Base-by-base conservation (phyloP, 345 rosid genomes). In the Mercurialis annua region DNA sequence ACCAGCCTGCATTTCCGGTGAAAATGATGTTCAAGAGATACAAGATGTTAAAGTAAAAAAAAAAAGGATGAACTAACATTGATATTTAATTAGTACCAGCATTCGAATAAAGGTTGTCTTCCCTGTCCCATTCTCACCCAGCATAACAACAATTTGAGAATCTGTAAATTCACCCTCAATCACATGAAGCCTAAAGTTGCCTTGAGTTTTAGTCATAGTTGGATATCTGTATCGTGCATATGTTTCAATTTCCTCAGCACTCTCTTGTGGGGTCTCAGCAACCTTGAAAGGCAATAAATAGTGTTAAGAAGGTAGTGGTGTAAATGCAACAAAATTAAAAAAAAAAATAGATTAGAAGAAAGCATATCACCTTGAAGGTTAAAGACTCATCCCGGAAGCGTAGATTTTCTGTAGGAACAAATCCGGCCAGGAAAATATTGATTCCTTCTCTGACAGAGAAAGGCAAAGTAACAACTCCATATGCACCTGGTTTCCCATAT, bases 91-190 rank as follows among this genome's bases (percentile, higher is more conserved):
- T 15, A 16, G 40, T 85, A 95, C 99, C 99, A 92, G 96, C 99
- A 92, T 92, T 46, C 99, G 88, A 31, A 92, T 92, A 65, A 92
- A 95, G 26, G 99, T 95, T 62, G 99, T 92, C 81, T 95, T 95
- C 73, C 99, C 98, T 16, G 97, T 92, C 49, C 99, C 98, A 76
- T 95, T 95, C 87, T 95, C 99, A 48, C 99, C 98, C 73, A 95
- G 80, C 99, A 95, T 95, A 1, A 95, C 97, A 71, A 92, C 66
- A 68, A 95, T 95, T 81, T 95, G 99, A 42, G 99, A 95, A 76
- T 95, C 99, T 1, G 99, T 90, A 74, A 95, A 95, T 83, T 95
- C 99, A 68, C 99, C 99, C 87, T 91, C 99, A 7, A 75, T 21
- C 38, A 92, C 99, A 70, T 74, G 78, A 72, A 94, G 86, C 72